Conservation (phyloP, 2,329 filamentous ascomycete genomes). For the Arthrobotrys conoides region DNA sequence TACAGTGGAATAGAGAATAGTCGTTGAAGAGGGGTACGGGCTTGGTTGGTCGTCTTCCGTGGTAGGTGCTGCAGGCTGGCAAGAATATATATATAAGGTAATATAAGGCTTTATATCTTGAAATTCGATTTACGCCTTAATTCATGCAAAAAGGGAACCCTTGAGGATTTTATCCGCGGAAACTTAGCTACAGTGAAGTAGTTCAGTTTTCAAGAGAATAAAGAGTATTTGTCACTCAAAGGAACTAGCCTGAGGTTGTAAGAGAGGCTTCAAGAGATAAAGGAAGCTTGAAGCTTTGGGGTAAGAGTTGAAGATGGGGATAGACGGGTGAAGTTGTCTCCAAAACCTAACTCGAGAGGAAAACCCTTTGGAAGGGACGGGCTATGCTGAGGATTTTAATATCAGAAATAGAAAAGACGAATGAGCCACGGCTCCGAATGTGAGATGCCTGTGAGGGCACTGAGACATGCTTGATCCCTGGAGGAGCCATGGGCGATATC, state of each 20-base stretch:
- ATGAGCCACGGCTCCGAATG: conserved; percentile 59
- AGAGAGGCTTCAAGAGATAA: conserved; percentile 16
- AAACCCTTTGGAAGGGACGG: conserved; percentile 35
- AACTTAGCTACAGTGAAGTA: conserved; percentile 58
- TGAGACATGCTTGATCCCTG: conserved; percentile 60
- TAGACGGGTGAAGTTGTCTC: conserved; percentile 56
- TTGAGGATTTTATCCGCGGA: conserved; percentile 36
- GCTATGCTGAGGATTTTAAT: conserved; percentile 58
- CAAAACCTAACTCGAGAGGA: conserved; percentile 59
- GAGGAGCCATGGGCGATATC: conserved; percentile 51
- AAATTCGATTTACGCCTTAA: conserved; percentile 35
- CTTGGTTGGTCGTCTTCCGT: conserved; percentile 43
- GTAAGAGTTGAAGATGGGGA: conserved; percentile 46
- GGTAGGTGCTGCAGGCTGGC: conserved; percentile 7
- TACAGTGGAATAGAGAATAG: conserved; percentile 3
- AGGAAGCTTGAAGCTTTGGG: conserved; percentile 40
- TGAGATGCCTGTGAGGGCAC: conserved; percentile 56
- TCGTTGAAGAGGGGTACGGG: conserved; percentile 16
- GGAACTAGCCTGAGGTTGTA: conserved; percentile 50
- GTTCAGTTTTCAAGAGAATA: conserved; percentile 38
- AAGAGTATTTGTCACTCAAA: conserved; percentile 44
- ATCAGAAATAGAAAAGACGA: conserved; percentile 58
- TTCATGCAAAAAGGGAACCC: conserved; percentile 38
- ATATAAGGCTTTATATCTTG: conserved; percentile 45
- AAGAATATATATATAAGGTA: conserved; percentile 12